phyloP scores from a whole-genome alignment of 352 stramenopile genomes.

The Phytopythium vexans region DNA sequence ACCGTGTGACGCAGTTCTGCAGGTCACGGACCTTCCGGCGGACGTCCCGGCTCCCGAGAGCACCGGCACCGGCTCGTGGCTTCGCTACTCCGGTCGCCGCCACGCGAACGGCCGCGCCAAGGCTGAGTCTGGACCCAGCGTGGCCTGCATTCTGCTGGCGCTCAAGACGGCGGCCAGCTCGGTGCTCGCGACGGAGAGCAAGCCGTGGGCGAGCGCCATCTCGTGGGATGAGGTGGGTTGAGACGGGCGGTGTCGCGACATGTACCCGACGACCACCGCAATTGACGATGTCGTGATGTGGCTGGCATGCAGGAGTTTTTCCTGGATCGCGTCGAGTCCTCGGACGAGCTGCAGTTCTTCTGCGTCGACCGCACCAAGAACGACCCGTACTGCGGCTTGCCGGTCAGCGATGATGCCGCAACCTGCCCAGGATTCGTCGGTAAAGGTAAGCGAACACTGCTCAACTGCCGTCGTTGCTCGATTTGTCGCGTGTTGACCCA shows the following conservation, averaged over 20 bases:
- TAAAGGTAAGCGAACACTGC: slow-evolving; percentile 41
- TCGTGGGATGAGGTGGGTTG: slow-evolving; percentile 50
- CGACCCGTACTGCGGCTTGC: slow-evolving; percentile 33
- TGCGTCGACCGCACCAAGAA: slow-evolving; percentile 67
- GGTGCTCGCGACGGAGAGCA: slow-evolving; percentile 42
- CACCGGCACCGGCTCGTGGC: slow-evolving; percentile 39
- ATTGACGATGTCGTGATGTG: neutral
- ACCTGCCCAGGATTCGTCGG: slow-evolving; percentile 63
- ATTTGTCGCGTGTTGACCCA: neutral
- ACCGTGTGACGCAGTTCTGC: slow-evolving; percentile 22
- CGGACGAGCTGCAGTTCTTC: slow-evolving; percentile 63
- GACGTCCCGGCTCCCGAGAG: slow-evolving; percentile 14
- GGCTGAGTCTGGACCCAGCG: slow-evolving; percentile 19
- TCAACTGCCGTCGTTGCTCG: neutral
- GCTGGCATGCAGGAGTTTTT: slow-evolving; percentile 56
- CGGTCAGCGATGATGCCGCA: slow-evolving; percentile 39
- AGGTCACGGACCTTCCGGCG: slow-evolving; percentile 50
- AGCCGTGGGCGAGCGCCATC: slow-evolving; percentile 29
- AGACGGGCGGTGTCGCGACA: neutral
- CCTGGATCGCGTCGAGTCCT: slow-evolving; percentile 57
- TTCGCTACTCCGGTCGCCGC: slow-evolving; percentile 33
- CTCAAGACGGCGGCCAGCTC: slow-evolving; percentile 24
- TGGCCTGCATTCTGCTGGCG: slow-evolving; percentile 37
- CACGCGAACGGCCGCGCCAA: slow-evolving; percentile 20
- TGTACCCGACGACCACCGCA: neutral